Percentiles rank a stretch among this genome's conserved stretches.
These are phyloP conservation scores for Obba rivulosa DNA, from an alignment of 768 basidiomycete genomes.

Conservation along the genomic window DNA sequence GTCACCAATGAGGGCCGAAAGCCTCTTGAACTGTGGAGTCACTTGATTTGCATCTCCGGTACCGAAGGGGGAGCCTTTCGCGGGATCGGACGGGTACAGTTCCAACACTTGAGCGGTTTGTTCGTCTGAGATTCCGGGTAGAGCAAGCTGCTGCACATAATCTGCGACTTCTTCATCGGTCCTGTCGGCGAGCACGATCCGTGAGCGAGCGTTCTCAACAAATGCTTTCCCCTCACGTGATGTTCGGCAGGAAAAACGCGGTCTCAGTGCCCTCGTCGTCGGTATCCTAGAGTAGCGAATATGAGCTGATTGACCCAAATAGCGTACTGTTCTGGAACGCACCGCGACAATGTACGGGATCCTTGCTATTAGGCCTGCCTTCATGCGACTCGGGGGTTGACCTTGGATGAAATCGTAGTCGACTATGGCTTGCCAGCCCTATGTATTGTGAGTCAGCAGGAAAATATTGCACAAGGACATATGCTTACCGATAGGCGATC, in stretches of 20 bases:
- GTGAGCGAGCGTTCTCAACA: background rate
- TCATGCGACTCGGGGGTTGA: conserved; percentile 33
- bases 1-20: conserved; percentile 47
- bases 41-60: conserved; percentile 41
- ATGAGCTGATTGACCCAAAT: background rate
- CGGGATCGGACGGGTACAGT: conserved; percentile 29
- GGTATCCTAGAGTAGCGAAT: conserved; percentile 28
- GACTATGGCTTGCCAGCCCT: conserved; percentile 41
- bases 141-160: conserved; percentile 13
- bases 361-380: conserved; percentile 39
- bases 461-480: conserved; percentile 31
- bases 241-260: conserved; percentile 18
- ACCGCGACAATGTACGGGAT: conserved; percentile 42
- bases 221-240: conserved; percentile 19
- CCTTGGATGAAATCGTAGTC: conserved; percentile 45
- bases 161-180: conserved; percentile 14
- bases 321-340: conserved; percentile 11
- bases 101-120: conserved; percentile 8
- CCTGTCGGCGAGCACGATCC: conserved; percentile 5
- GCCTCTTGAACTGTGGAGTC: conserved; percentile 47
- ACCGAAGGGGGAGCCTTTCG: conserved; percentile 46
- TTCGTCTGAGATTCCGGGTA: conserved; percentile 6
- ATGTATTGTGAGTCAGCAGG: conserved; percentile 29
- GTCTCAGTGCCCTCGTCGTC: conserved; percentile 54
- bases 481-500: conserved; percentile 27